Conservation (phyloP, 345 rosid species). For the Boechera stricta region DNA sequence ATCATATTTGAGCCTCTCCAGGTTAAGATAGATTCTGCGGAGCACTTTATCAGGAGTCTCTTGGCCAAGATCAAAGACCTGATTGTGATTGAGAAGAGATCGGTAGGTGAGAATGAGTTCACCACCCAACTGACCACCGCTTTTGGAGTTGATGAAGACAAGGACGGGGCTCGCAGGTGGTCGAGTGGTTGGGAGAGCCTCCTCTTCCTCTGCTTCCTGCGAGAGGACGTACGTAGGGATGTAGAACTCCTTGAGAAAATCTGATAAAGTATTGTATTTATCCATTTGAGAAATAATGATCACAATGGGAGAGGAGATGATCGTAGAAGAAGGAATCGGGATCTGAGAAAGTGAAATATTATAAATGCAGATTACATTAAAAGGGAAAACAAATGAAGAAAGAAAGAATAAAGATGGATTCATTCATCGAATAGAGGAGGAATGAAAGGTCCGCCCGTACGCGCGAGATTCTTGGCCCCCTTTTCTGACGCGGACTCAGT, state of each 20-base stretch:
- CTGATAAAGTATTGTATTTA: slow-evolving; percentile 10
- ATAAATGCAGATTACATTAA: neutral
- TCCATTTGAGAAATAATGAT: neutral
- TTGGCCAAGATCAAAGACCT: slow-evolving; percentile 83
- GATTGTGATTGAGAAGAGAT: slow-evolving; percentile 61
- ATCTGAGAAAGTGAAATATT: neutral
- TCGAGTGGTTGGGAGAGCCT: slow-evolving; percentile 32
- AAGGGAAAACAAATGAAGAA: neutral
- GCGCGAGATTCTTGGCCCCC: neutral
- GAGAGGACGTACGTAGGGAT: slow-evolving; percentile 59
- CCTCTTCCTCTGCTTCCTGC: slow-evolving; percentile 39
- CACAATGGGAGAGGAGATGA: neutral
- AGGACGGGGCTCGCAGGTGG: slow-evolving; percentile 72
- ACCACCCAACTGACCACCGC: slow-evolving; percentile 95
- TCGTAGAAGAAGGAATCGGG: neutral
- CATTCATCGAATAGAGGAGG: neutral
- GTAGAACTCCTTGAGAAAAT: slow-evolving; percentile 51
- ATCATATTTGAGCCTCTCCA: slow-evolving; percentile 67
- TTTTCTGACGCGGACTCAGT: neutral
- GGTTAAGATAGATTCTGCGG: slow-evolving; percentile 65
- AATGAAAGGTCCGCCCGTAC: neutral
- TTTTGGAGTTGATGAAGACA: slow-evolving; percentile 88
- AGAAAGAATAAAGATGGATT: neutral
- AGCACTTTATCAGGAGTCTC: slow-evolving; percentile 77
- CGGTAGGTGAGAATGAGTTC: slow-evolving; percentile 79